phyloP scores from a whole-genome alignment of 2,329 filamentous ascomycete genomes.

The Fonsecaea pedrosoi region DNA sequence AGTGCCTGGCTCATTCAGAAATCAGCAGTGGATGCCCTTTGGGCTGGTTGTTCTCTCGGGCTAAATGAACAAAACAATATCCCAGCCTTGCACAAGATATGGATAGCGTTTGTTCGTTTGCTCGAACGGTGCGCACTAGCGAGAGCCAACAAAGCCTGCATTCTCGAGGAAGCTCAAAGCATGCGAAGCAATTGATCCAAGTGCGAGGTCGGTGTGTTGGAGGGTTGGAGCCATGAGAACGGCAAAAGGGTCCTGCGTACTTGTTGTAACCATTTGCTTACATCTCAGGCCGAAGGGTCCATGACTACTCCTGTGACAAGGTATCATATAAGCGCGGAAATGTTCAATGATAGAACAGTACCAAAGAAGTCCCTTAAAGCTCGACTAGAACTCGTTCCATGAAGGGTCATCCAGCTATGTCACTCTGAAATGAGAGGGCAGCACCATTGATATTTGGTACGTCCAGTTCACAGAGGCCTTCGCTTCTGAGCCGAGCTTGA shows the following conservation, averaged over 20 bases:
- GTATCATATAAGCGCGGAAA: not conserved
- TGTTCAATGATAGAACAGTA: not conserved
- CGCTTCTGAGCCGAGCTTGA: not conserved
- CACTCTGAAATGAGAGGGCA: not conserved
- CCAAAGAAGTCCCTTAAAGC: not conserved
- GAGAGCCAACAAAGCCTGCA: not conserved
- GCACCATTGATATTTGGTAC: not conserved
- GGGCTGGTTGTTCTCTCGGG: not conserved
- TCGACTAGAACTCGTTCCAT: not conserved
- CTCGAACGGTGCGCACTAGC: not conserved
- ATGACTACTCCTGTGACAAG: not conserved
- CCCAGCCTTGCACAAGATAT: not conserved
- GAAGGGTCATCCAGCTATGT: not conserved
- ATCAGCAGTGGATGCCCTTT: not conserved
- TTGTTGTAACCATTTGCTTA: not conserved
- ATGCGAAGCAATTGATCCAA: not conserved
- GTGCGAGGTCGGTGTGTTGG: not conserved
- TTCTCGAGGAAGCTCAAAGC: not conserved
- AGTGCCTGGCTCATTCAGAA: not conserved
- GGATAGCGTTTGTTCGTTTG: not conserved
- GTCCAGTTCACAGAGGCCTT: not conserved
- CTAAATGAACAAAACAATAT: not conserved
- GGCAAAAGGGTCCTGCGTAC: not conserved
- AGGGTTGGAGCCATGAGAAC: not conserved
- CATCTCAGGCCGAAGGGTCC: not conserved